A percentile compares a stretch with the other conserved stretches of the same genome.
phyloP scores from a whole-genome alignment of 306 rosid species.

The Lathyrus oleraceus region DNA sequence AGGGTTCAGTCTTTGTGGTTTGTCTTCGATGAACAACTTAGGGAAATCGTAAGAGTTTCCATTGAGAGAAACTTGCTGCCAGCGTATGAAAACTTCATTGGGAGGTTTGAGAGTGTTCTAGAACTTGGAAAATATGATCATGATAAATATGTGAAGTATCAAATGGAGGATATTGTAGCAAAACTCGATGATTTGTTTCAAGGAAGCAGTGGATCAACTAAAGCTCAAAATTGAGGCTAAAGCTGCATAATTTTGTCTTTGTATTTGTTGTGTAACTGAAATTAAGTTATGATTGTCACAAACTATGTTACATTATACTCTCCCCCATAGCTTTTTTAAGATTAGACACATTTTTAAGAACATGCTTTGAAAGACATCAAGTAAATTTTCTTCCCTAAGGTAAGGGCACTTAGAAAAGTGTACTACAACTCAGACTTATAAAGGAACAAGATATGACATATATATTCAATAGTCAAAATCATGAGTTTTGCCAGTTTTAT shows the following conservation, averaged over 20 bases:
- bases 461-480: too few species aligned
- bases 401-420: too few species aligned
- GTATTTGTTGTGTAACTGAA: conserved; percentile 39
- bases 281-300: not conserved
- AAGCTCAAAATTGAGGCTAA: too few species aligned
- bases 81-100: not conserved
- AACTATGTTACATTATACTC: too few species aligned
- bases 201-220: conserved; percentile 47
- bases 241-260: conserved; percentile 37
- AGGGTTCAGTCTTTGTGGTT: conserved; percentile 5
- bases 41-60: not conserved
- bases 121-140: conserved; percentile 34
- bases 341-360: too few species aligned
- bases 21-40: not conserved
- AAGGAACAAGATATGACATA: too few species aligned
- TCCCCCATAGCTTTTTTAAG: too few species aligned
- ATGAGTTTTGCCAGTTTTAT: too few species aligned
- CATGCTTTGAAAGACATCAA: too few species aligned
- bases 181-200: conserved; percentile 56
- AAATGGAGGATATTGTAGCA: conserved; percentile 54
- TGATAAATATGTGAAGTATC: conserved; percentile 60
- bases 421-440: too few species aligned
- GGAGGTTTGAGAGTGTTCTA: not conserved
- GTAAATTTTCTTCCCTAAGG: too few species aligned
- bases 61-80: not conserved